Conservation (phyloP, 106 monocot genomes). For the Agapanthus africanus region DNA sequence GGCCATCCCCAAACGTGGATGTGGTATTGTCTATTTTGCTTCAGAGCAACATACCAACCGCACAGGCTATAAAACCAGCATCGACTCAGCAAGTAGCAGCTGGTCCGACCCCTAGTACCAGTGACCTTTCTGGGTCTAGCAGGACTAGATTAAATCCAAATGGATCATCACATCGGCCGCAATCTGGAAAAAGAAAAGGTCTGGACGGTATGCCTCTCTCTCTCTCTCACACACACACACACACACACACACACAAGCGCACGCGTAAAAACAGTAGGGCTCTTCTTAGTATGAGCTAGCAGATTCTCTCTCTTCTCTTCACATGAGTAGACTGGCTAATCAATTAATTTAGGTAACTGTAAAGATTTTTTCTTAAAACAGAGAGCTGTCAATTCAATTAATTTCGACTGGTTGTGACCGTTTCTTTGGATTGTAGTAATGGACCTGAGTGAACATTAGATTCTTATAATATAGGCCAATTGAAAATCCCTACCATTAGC, state of each 20-base stretch:
- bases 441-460: not conserved
- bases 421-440: not conserved
- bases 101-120: constrained; percentile 44
- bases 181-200: constrained; percentile 51
- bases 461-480: not conserved
- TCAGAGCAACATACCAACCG: constrained; percentile 52
- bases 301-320: too few species aligned
- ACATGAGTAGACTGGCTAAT: not conserved
- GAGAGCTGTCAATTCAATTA: not conserved
- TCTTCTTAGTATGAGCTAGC: too few species aligned
- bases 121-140: constrained; percentile 71
- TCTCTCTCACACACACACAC: not conserved
- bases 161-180: constrained; percentile 45
- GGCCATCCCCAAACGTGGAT: constrained; percentile 69
- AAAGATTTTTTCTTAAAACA: too few species aligned
- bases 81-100: constrained; percentile 32
- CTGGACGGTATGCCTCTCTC: constrained; percentile 47
- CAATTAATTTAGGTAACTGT: not conserved
- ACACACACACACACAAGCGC: not conserved
- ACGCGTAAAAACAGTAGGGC: not conserved
- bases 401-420: not conserved
- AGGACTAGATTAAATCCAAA: constrained; percentile 53
- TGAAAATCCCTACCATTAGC: not conserved
- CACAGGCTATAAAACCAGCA: constrained; percentile 24
- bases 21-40: constrained; percentile 64